phyloP scores from a whole-genome alignment of 2,329 filamentous ascomycete species.

The Xylaria digitata region DNA sequence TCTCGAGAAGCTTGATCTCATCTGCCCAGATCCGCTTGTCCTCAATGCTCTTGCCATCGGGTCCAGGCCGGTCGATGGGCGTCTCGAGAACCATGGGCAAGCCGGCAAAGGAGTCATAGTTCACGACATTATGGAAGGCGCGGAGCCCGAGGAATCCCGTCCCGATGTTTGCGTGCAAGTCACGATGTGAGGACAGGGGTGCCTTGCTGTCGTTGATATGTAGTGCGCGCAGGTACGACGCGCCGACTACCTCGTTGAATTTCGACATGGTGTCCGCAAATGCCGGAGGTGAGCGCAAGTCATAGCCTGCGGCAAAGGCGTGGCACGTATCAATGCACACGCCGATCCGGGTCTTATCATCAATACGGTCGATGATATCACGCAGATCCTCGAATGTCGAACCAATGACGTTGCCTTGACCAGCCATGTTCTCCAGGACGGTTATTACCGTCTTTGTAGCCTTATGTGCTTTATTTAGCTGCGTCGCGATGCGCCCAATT shows the following conservation, averaged over 20 bases:
- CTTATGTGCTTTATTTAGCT: constrained; percentile 83
- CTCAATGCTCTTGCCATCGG: constrained; percentile 74
- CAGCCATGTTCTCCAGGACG: constrained; percentile 95
- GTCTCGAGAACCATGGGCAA: constrained; percentile 96
- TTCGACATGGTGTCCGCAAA: constrained; percentile 79
- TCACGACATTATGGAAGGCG: constrained; percentile 92
- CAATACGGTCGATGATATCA: constrained; percentile 82
- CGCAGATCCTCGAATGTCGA: constrained; percentile 86
- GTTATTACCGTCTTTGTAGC: constrained; percentile 82
- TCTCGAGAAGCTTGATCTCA: constrained; percentile 95
- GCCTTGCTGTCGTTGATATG: constrained; percentile 98
- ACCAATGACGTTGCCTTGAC: constrained; percentile 87
- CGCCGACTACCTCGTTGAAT: constrained; percentile 82
- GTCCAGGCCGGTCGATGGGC: constrained; percentile 80
- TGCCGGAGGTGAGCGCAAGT: constrained; percentile 78
- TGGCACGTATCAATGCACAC: constrained; percentile 98
- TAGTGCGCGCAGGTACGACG: constrained; percentile 82
- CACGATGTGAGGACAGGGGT: constrained; percentile 81
- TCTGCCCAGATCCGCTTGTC: constrained; percentile 88
- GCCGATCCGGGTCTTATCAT: constrained; percentile 85
- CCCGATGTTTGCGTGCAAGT: constrained; percentile 96
- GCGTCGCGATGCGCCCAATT: constrained; percentile 80
- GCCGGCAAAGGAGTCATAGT: constrained; percentile 78
- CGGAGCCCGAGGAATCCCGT: constrained; percentile 91
- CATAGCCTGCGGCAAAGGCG: constrained; percentile 93